Percentiles rank a stretch among this genome's conserved stretches.
Evolutionary conservation across 345 rosid species (phyloP).

Genomic region (Melastoma malabathricum): DNA sequence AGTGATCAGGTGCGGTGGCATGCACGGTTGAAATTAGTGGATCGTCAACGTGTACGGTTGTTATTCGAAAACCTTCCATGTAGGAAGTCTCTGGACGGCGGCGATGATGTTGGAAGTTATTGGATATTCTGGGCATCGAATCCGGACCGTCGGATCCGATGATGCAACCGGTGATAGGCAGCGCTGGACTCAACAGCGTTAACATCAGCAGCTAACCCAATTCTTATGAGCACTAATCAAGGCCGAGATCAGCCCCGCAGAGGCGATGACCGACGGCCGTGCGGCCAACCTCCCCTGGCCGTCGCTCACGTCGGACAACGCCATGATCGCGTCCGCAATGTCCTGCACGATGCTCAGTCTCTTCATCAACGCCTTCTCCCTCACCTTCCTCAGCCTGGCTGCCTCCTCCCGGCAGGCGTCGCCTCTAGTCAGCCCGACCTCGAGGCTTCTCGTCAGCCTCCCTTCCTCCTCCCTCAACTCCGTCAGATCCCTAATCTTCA

Average conservation of each 20-base stretch:
- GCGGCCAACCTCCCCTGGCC: slow-evolving; percentile 51
- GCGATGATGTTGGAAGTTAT: no score
- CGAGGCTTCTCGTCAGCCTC: slow-evolving; percentile 35
- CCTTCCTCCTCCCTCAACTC: slow-evolving; percentile 32
- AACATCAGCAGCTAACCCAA: slow-evolving; percentile 23
- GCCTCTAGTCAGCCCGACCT: slow-evolving; percentile 44
- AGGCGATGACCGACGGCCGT: slow-evolving; percentile 35
- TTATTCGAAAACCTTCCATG: no score
- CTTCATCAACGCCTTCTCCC: slow-evolving; percentile 62
- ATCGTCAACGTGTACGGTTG: no score
- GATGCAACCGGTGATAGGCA: no score
- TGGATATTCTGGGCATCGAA: no score
- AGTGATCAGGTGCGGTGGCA: no score
- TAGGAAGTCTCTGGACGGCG: no score
- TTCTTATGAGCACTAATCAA: slow-evolving; percentile 79
- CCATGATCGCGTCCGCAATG: slow-evolving; percentile 74
- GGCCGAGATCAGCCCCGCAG: slow-evolving; percentile 78
- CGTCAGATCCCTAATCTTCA: slow-evolving; percentile 68
- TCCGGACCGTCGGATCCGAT: no score
- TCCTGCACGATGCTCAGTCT: slow-evolving; percentile 67
- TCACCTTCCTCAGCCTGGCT: slow-evolving; percentile 37
- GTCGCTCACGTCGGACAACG: slow-evolving; percentile 57
- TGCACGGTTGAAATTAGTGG: no score
- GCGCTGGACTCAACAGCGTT: no score
- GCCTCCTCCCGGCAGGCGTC: slow-evolving; percentile 26